Base-by-base conservation (phyloP, 805 yeast species). In the Sugiyamaella floridensis region DNA sequence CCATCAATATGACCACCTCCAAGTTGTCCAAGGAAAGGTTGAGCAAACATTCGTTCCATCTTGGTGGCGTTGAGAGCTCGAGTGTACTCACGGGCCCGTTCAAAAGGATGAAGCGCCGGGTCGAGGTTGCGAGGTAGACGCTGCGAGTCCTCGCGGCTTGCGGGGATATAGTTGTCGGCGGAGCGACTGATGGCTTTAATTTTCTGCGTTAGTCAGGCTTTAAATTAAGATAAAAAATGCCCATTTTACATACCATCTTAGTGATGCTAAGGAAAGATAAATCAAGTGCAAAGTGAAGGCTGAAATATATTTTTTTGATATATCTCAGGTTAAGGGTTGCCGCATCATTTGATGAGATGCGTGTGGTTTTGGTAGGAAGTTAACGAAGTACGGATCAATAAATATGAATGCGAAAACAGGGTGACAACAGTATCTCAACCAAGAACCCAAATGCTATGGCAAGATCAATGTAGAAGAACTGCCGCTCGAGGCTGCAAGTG, bases 1-100 rank as follows among this genome's bases (percentile, higher is more conserved):
- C 97, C 98, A 66, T 93, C 99, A 53, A 92, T 74, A 65, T 95
- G 99, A 8, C 99, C 99, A 55, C 80, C 78, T 2, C 99, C 99
- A 40, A 93, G 71, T 66, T 93, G 98, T 0, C 96, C 97, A 18
- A 95, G 76, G 69, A 93, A 93, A 2, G 99, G 99, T 65, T 90
- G 90, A 0, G 99, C 98, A 77, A 93, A 93, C 86, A 93, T 85
- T 60, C 97, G 78, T 66, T 92, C 98, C 71, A 93, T 69, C 67
- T 93, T 93, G 14, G 98, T 90, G 26, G 99, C 98, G 52, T 88
- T 92, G 50, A 93, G 71, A 0, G 98, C 98, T 59, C 90, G 80
- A 16, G 97, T 87, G 64, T 93, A 93, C 70, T 93, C 99, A 65
- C 99, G 78, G 5, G 98, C 97, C 61, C 98, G 77, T 71, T 93